A percentile compares a stretch with the other conserved stretches of the same genome.
These are phyloP conservation scores for Phytopythium delawarense DNA, from an alignment of 352 stramenopile species.

Conservation along the genomic window DNA sequence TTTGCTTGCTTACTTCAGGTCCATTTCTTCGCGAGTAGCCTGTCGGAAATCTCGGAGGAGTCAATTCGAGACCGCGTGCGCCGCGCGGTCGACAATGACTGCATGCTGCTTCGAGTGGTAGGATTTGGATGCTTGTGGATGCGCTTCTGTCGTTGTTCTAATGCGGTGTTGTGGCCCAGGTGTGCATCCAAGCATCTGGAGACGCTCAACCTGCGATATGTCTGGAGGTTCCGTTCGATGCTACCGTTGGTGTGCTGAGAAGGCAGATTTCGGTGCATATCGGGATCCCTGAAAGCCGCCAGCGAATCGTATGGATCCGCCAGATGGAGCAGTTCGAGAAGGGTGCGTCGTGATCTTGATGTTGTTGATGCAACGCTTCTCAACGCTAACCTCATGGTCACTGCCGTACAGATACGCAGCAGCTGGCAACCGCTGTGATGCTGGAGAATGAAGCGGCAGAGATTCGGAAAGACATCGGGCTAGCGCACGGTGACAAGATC, in stretches of 20 bases:
- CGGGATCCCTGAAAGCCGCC: constrained; percentile 72
- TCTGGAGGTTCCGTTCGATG: constrained; percentile 78
- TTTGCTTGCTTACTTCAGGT: constrained; percentile 32
- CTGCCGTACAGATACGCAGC: constrained; percentile 50
- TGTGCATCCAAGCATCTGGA: constrained; percentile 81
- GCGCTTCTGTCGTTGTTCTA: neutral
- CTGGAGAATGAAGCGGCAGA: constrained; percentile 62
- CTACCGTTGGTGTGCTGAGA: constrained; percentile 61
- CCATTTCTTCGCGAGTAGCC: constrained; percentile 78
- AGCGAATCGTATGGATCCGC: constrained; percentile 89
- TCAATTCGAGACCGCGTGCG: constrained; percentile 79
- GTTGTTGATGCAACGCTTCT: neutral
- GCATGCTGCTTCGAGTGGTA: constrained; percentile 83
- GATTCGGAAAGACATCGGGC: constrained; percentile 78
- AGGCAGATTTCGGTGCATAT: constrained; percentile 80
- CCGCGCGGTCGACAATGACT: constrained; percentile 81
- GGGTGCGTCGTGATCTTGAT: constrained; percentile 28
- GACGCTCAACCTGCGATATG: constrained; percentile 76
- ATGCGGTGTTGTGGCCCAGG: constrained; percentile 19
- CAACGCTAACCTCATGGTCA: neutral
- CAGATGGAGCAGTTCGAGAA: constrained; percentile 82
- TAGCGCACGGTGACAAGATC: constrained; percentile 87
- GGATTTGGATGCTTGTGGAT: constrained; percentile 3
- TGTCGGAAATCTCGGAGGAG: constrained; percentile 82
- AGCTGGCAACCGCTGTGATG: constrained; percentile 60